Base-by-base conservation (phyloP, 495 filamentous ascomycete genomes). In the Aspergillus diversus region DNA sequence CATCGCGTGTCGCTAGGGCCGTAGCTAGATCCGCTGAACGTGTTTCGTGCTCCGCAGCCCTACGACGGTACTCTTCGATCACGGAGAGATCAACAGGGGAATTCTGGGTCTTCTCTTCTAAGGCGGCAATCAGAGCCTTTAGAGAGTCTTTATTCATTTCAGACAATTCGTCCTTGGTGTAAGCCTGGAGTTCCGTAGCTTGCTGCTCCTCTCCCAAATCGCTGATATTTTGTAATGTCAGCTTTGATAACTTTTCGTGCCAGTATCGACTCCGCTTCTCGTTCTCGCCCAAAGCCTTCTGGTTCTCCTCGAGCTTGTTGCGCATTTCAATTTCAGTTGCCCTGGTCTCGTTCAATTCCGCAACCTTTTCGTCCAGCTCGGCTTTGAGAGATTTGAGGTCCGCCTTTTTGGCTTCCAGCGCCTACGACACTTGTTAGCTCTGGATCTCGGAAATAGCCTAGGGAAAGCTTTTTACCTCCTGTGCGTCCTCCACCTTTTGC, bases 301-400 rank as follows among this genome's bases (percentile, higher is more conserved):
- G 92, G 76, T 92, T 93, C 72, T 98, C 93, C 69, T 98, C 77
- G 16, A 98, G 86, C 74, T 96, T 95, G 74, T 97, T 97, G 55
- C 92, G 91, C 92, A 97, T 97, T 74, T 98, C 95, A 63, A 99
- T 97, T 76, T 98, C 96, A 15, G 89, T 83, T 4, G 91, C 93
- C 0, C 95, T 87, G 4, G 88, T 96, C 71, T 91, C 91, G 71
- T 98, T 98, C 46, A 98, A 80, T 64, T 96, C 92, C 4, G 89
- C 84, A 15, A 88, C 89, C 81, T 92, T 94, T 64, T 90, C 87
- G 64, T 98, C 94, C 11, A 98, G 80, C 68, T 97, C 91, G 4
- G 83, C 75, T 77, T 98, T 99, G 52, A 97, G 67, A 35, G 84
- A 78, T 51, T 86, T 84, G 6, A 99, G 83, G 68, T 94, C 91